Evolutionary conservation across 306 rosid genomes (phyloP), one percentile per base, ranked within the genome.

Genomic region (Ceratonia siliqua): DNA sequence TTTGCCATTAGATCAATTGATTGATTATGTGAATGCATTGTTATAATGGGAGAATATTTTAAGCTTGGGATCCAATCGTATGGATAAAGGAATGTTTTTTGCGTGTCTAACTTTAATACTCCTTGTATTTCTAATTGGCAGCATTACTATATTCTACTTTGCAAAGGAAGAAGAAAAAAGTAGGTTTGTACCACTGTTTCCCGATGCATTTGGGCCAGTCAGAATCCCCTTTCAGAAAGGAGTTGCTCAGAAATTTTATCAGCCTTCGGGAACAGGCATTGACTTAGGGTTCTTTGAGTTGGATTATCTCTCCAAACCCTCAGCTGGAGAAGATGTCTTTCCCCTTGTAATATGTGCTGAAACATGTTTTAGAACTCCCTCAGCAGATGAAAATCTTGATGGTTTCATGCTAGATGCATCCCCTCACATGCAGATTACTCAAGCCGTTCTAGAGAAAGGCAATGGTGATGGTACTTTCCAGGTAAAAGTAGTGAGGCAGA

Each of bases 211-310:
- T 72, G 80, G 65, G 76, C 95, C 96, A 1, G 82, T 92, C 72
- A 81, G 74, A 48, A 80, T 92, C 33, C 87, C 93, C 53, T 92
- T 92, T 77, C 85, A 85, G 75, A 92, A 89, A 82, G 99, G 99
- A 54, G 67, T 62, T 55, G 96, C 89, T 54, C 96, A 90, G 90
- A 87, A 86, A 77, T 94, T 90, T 77, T 32, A 64, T 58, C 96
- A 90, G 87, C 92, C 95, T 50, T 78, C 88, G 8, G 99, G 99
- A 79, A 88, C 99, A 12, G 99, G 99, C 80, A 88, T 94, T 65
- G 96, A 92, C 81, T 78, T 87, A 11, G 95, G 99, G 70, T 94
- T 94, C 87, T 90, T 94, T 28, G 96, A 87, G 81, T 81, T 89
- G 89, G 97, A 88, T 65, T 89, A 90, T 80, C 96, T 95, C 78